phyloP scores from a whole-genome alignment of 108 stramenopile species.

The Fragilariopsis cylindrus region DNA sequence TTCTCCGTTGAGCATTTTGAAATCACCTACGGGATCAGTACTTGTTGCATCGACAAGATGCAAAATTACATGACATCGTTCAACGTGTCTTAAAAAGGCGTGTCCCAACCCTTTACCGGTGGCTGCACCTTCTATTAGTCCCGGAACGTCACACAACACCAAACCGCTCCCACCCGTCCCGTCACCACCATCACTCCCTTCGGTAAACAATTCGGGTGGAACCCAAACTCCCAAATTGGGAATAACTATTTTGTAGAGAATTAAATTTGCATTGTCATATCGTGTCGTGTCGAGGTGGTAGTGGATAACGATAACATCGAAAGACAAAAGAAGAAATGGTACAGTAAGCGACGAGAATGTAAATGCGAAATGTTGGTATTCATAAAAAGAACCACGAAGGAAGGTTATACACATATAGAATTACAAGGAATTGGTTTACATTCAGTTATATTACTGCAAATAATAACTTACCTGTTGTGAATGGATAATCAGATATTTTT shows the following conservation, averaged over 20 bases:
- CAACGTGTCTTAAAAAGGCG: slow-evolving; percentile 91
- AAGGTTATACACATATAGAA: too few relatives aligned
- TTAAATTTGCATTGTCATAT: background rate
- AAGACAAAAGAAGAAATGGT: background rate
- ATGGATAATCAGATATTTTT: slow-evolving; percentile 86
- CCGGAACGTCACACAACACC: slow-evolving; percentile 93
- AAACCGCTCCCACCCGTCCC: slow-evolving; percentile 73
- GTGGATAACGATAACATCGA: background rate
- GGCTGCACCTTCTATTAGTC: slow-evolving; percentile 88
- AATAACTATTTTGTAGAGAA: slow-evolving; percentile 92
- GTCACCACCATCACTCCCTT: slow-evolving; percentile 24
- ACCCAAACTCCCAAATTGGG: slow-evolving; percentile 96
- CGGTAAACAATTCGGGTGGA: slow-evolving; percentile 39
- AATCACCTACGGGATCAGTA: slow-evolving; percentile 86
- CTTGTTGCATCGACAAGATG: slow-evolving; percentile 94
- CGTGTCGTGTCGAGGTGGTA: background rate
- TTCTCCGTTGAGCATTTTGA: slow-evolving; percentile 93
- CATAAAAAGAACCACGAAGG: background rate
- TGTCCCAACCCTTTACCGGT: slow-evolving; percentile 89
- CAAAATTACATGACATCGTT: slow-evolving; percentile 93
- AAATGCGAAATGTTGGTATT: background rate
- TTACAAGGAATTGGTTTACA: too few relatives aligned
- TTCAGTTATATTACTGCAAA: too few relatives aligned
- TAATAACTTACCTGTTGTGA: slow-evolving; percentile 19
- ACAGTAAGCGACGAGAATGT: too few relatives aligned